Evolutionary conservation across 176 grass and related monocot species (phyloP), one percentile per base, ranked within the genome.

Genomic region (Ananas comosus): DNA sequence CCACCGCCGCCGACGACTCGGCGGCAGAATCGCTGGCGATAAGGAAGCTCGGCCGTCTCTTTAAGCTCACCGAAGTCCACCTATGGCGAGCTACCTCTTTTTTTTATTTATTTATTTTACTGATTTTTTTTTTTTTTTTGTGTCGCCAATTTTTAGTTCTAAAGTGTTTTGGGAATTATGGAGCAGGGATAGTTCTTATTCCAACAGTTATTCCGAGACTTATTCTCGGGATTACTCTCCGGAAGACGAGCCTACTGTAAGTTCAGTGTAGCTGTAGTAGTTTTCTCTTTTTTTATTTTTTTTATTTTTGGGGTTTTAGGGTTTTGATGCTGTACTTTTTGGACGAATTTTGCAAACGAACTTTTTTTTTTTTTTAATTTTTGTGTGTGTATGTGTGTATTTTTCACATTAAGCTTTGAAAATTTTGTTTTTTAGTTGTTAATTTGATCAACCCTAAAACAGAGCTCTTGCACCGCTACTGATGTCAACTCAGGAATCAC

Each of bases 131-230:
- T 18, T 49, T 67, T 59, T 42, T 50, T 50, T 28, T 18, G 29
- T 10, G 33, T 64, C 11, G 48, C 21, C 67, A 51, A 68, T 57
- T 67, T 80, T 68, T 17, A 2, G 24, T 3, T 28, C 33, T 68
- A 63, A 54, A 52, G n/a, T 73, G 7, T 66, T 29, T 21, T 53
- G 48, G 10, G 29, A 48, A 9, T 61, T 58, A 81, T 71, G 6
- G 70, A 80, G 72, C 84, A 97, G 93, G 86, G 93, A 97, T 75
- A 78, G 85, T 70, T 76, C 74, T 48, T 83, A 72, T 51, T 67
- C 64, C 3, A 63, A 59, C 11, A 74, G 51, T 24, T 50, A 74
- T 17, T 66, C n/a, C 12, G 51, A 68, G 33, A 63, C 28, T 17
- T 58, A 67, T 56, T 63, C 54, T 25, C 53, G 67, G 65, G 18